Base-by-base conservation (phyloP, 768 basidiomycete species). In the Amylocystis lapponica region DNA sequence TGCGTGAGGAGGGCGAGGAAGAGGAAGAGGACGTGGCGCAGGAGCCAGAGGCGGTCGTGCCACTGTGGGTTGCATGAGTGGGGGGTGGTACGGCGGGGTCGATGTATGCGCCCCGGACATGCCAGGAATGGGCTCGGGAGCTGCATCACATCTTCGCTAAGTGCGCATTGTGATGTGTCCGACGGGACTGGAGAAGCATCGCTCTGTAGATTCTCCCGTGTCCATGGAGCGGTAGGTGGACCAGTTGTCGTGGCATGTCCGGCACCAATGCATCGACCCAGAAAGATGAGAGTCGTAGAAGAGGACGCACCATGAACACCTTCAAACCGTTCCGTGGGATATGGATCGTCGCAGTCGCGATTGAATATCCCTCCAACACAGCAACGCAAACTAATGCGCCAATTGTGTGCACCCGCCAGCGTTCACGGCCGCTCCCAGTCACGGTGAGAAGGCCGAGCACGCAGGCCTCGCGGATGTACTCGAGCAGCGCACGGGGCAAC, bases 1-100 rank as follows among this genome's bases (percentile, higher is more conserved):
- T 74, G 70, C 9, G 79, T 55, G 39, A 74, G 27, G 21, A 78
- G 48, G 4, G 83, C 80, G 2, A 86, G 66, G 23, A 70, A 6
- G 43, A 85, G 65, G 63, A 87, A 82, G 41, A 83, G 58, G 2
- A 68, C 21, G 41, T 75, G 73, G n/a, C 86, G 83, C 26, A 63
- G 47, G 36, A 69, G 56, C 56, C 74, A 71, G 27, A 81, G 61
- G 21, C 56, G 66, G 57, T 87, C 83, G 61, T 85, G 81, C 78
- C 79, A 82, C 85, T 87, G 47, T 23, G 21, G 29, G n/a, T n/a
- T n/a, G n/a, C n/a, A n/a, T n/a, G n/a, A n/a, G n/a, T n/a, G n/a
- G n/a, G n/a, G n/a, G n/a, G n/a, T n/a, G n/a, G n/a, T n/a, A n/a
- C n/a, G n/a, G n/a, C n/a, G n/a, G n/a, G n/a, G n/a, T n/a, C n/a